Conservation (phyloP, 306 rosid genomes). For the Trifolium repens region DNA sequence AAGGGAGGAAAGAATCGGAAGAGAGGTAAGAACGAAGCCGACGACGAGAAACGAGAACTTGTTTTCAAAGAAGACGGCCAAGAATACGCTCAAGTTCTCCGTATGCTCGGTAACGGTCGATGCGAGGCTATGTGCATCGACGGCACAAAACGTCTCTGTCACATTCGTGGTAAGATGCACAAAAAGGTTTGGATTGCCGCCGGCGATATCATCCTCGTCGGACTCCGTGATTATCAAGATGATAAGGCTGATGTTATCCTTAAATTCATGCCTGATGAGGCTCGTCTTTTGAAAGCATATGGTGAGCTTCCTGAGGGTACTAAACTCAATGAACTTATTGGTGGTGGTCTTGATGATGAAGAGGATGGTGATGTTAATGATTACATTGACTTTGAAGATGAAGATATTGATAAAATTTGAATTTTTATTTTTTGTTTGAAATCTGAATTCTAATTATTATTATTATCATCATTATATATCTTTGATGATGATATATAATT, state of each 20-base stretch:
- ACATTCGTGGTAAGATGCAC: constrained; percentile 24
- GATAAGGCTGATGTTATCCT: constrained; percentile 25
- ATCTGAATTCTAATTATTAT: neutral
- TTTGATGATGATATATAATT: neutral
- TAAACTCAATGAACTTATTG: constrained; percentile 8
- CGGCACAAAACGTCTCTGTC: constrained; percentile 8
- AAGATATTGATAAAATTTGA: constrained; percentile 26
- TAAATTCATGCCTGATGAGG: constrained; percentile 19
- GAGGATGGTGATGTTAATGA: constrained; percentile 17
- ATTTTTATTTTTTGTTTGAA: too few species aligned
- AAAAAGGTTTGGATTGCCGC: constrained; percentile 23
- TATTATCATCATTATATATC: neutral
- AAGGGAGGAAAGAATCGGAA: constrained; percentile 31
- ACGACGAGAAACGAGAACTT: constrained; percentile 11
- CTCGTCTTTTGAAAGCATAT: neutral
- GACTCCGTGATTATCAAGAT: constrained; percentile 24
- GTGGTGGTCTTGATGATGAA: constrained; percentile 5
- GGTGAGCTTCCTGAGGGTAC: constrained; percentile 4
- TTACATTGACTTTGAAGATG: constrained; percentile 16
- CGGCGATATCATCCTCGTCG: constrained; percentile 19
- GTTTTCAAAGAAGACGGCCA: constrained; percentile 30
- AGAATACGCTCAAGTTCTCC: constrained; percentile 24
- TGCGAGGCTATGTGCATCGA: constrained; percentile 8
- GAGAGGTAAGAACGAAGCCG: constrained; percentile 29
- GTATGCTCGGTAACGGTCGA: constrained; percentile 17